Evolutionary conservation across 345 rosid genomes (phyloP), one percentile per base, ranked within the genome.

Genomic region (Boechera retrofracta): DNA sequence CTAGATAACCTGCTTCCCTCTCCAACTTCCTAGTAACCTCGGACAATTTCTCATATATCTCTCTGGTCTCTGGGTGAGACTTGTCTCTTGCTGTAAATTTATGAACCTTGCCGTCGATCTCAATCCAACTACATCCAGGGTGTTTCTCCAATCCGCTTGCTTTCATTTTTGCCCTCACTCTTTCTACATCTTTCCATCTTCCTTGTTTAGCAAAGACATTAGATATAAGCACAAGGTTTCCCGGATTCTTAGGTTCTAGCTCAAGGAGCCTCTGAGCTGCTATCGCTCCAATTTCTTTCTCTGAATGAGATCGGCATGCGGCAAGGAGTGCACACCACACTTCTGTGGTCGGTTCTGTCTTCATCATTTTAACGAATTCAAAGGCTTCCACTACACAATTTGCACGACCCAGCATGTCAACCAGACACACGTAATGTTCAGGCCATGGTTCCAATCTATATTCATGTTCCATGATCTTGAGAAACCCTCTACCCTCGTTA

Each of bases 91-190:
- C 94, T 71, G 76, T 82, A 80, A 91, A 94, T 15, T 87, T 76
- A 80, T 91, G 98, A 71, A 89, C 69, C 82, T 83, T 83, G 73
- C 83, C 86, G 53, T 82, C 82, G 26, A 90, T 72, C 83, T 90
- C 94, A 81, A 90, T 83, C 98, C 96, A 94, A 81, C 96, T 94
- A 77, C 89, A 91, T 68, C 98, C 97, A n/a, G 98, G 94, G 53
- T 56, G 82, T 79, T 91, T 94, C 86, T 77, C 82, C 84, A 94
- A 81, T 56, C 98, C 93, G 51, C 67, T 78, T 70, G 82, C 90
- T 81, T 85, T 89, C 92, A 90, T 89, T 77, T 71, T 86, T 72
- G 29, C 77, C 81, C 97, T 89, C 73, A 91, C 84, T 59, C 49
- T 80, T 79, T 80, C 83, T 13, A 85, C 94, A 69, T 94, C 94